phyloP scores from a whole-genome alignment of 2,329 filamentous ascomycete species.

The Pestalotiopsis sp. region DNA sequence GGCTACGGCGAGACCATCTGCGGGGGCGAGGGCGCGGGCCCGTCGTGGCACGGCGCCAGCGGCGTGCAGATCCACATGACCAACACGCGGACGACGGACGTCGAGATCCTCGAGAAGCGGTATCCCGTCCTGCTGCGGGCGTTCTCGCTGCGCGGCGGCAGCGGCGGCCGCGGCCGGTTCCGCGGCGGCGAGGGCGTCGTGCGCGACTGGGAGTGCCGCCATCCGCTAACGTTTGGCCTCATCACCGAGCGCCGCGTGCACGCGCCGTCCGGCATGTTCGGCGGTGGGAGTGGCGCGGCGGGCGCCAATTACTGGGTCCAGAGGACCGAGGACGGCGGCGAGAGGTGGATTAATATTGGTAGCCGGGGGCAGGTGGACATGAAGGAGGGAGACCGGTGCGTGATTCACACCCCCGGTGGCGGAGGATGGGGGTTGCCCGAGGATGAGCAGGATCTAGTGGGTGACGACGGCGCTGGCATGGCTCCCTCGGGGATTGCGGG shows the following conservation, averaged over 20 bases:
- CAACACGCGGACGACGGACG: conserved; percentile 74
- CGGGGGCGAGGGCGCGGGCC: conserved; percentile 70
- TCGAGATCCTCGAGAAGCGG: conserved; percentile 70
- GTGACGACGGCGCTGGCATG: background rate
- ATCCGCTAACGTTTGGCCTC: conserved; percentile 71
- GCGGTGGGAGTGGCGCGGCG: conserved; percentile 68
- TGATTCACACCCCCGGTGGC: conserved; percentile 15
- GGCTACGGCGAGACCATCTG: conserved; percentile 75
- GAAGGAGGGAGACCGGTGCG: conserved; percentile 19
- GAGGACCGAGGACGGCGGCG: conserved; percentile 21
- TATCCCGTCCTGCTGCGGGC: conserved; percentile 70
- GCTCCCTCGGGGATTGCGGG: background rate
- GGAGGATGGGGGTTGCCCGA: background rate
- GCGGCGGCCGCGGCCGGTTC: conserved; percentile 62
- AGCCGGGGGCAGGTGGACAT: conserved; percentile 17
- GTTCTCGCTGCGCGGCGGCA: conserved; percentile 61
- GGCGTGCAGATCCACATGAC: conserved; percentile 77
- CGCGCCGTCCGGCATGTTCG: conserved; percentile 71
- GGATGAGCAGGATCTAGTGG: background rate
- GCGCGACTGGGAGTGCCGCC: conserved; percentile 72
- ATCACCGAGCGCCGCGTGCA: conserved; percentile 71
- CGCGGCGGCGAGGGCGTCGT: conserved; percentile 69
- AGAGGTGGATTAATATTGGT: conserved; percentile 20
- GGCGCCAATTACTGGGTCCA: conserved; percentile 72
- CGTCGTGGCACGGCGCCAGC: conserved; percentile 66